These are phyloP conservation scores for Paecilomyces sp. DNA, from an alignment of 2,329 filamentous ascomycete species.

Conservation along the genomic window DNA sequence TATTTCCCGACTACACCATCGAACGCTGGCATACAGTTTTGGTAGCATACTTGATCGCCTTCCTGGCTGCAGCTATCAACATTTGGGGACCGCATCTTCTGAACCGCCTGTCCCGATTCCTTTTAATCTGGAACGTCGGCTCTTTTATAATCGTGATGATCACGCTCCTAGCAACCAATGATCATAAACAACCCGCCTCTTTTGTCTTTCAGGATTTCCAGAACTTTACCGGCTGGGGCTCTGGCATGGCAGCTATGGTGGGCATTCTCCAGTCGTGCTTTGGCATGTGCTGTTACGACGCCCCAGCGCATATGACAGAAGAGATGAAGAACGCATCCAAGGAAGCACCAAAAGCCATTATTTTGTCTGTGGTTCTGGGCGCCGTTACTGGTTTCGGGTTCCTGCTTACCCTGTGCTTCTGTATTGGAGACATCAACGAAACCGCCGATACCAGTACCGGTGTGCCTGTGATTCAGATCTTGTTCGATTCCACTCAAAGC, in stretches of 20 bases:
- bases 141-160: constrained; percentile 47
- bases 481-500: constrained; percentile 42
- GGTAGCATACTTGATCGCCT: constrained; percentile 44
- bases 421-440: constrained; percentile 43
- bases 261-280: constrained; percentile 50
- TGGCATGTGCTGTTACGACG: constrained; percentile 46
- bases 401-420: constrained; percentile 44
- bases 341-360: constrained; percentile 44
- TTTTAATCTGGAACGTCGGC: constrained; percentile 48
- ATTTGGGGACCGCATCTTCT: constrained; percentile 45
- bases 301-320: constrained; percentile 48
- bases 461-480: constrained; percentile 48
- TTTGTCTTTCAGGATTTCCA: constrained; percentile 52
- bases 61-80: constrained; percentile 41
- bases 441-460: constrained; percentile 42
- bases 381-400: constrained; percentile 43
- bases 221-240: constrained; percentile 47
- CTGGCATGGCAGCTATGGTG: constrained; percentile 45
- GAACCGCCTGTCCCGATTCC: constrained; percentile 44
- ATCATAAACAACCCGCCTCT: constrained; percentile 46
- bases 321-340: constrained; percentile 47
- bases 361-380: constrained; percentile 39
- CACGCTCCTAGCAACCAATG: constrained; percentile 47
- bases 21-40: constrained; percentile 52
- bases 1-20: constrained; percentile 45